Percentiles rank a stretch among this genome's conserved stretches.
Conservation (phyloP, 1,139 yeast species). For the Saccharomyces hybrid region DNA sequence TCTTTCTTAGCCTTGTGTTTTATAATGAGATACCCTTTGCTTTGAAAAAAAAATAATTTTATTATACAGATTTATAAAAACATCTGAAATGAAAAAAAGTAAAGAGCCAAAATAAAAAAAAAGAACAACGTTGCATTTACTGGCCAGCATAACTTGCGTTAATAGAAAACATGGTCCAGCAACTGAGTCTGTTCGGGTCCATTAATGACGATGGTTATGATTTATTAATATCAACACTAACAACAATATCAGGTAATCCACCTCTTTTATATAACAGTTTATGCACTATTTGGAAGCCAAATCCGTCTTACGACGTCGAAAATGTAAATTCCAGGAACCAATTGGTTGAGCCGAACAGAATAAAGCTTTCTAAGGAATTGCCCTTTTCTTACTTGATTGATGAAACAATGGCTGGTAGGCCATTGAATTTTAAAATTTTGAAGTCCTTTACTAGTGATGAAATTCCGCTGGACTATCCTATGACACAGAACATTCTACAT, state of each 20-base stretch:
- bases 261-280: conserved; percentile 29
- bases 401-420: not conserved
- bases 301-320: conserved; percentile 24
- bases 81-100: not conserved
- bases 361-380: conserved; percentile 21
- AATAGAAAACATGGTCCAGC: conserved; percentile 34
- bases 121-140: not conserved
- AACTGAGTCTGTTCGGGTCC: conserved; percentile 32
- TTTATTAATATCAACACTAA: conserved; percentile 30
- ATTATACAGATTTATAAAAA: not conserved
- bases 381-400: conserved; percentile 15
- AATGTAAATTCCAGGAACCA: conserved; percentile 27
- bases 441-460: conserved; percentile 7
- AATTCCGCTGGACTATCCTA: conserved; percentile 5
- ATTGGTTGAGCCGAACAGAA: conserved; percentile 28
- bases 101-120: not conserved
- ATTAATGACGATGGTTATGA: conserved; percentile 30
- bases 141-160: not conserved
- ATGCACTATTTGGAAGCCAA: conserved; percentile 32
- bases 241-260: conserved; percentile 33
- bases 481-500: not conserved
- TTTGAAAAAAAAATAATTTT: not conserved
- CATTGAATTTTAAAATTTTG: conserved; percentile 9
- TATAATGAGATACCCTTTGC: not conserved
- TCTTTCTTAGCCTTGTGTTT: not conserved